Base-by-base conservation (phyloP, 768 basidiomycete species). In the Rubroboletus satanas region DNA sequence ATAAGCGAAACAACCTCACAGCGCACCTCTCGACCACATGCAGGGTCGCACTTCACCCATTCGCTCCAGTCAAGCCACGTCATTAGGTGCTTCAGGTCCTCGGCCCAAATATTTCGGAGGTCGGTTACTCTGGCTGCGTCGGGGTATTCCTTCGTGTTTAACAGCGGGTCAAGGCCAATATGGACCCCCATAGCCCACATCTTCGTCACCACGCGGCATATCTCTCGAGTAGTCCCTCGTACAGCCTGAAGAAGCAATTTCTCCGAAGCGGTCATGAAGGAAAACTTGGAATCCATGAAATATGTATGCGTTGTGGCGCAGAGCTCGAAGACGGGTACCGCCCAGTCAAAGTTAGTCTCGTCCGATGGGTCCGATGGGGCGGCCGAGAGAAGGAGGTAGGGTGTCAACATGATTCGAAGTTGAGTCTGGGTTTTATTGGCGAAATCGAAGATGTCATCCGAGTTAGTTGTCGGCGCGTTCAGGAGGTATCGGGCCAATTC, bases 41-140 rank as follows among this genome's bases (percentile, higher is more conserved):
- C 73, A 18, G 80, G 80, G 0, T 63, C 59, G 53, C 81, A 82
- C 31, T 66, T 77, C 6, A 75, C 63, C 81, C 81, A 83, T 14
- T 70, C 62, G 51, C 70, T 73, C 80, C 81, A 82, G 51, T 77
- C 80, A 1, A 83, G 62, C 81, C 81, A 82, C 0, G 38, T 42
- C 73, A 81, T 78, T 21, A 82, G 56, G 11, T 45, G 54, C 8
- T 68, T 56, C 12, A 77, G 39, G 4, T 71, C 68, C 17, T 36
- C 31, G 14, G 49, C 58, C 80, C 80, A 82, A 2, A 54, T 35
- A 7, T 14, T 32, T 3, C 66, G 36, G 26, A 73, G 45, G 6
- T 18, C 33, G 2, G 17, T 49, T 15, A 59, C 33, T 29, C 49
- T 33, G 2, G 32, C 35, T 3, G 51, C 6, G 15, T 55, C 39